Percentiles rank a stretch among this genome's conserved stretches.
Evolutionary conservation across 257 asterid species (phyloP).

Genomic region (Primulina huaijiensis): DNA sequence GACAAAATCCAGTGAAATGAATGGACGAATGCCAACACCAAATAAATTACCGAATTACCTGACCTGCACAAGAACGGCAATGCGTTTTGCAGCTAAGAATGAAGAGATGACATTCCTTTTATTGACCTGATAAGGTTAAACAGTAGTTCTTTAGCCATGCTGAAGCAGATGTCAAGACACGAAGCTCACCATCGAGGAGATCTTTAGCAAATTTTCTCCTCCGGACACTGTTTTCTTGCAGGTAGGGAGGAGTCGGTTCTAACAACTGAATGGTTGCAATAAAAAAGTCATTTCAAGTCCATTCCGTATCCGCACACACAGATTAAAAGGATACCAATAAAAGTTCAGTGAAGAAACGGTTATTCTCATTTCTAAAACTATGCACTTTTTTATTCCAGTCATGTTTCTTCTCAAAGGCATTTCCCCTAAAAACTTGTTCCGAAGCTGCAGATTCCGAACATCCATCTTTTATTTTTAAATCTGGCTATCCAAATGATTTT

Average conservation of each 20-base stretch:
- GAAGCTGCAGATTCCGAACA: background rate
- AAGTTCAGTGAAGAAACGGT: background rate
- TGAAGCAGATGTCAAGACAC: conserved; percentile 69
- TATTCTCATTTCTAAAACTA: background rate
- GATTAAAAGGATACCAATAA: background rate
- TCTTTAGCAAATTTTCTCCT: conserved; percentile 62
- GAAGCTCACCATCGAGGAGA: conserved; percentile 67
- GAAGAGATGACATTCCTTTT: conserved; percentile 11
- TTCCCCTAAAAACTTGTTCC: background rate
- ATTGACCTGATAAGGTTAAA: conserved; percentile 24
- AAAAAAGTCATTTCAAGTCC: background rate
- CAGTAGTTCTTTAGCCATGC: conserved; percentile 69
- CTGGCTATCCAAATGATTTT: background rate
- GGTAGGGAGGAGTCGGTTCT: conserved; percentile 19
- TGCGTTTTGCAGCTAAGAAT: background rate
- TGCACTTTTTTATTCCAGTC: background rate
- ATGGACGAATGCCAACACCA: background rate
- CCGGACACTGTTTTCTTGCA: conserved; percentile 27
- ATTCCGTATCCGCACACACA: background rate
- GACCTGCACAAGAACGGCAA: background rate
- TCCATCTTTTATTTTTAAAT: background rate
- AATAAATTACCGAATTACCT: background rate
- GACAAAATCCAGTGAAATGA: background rate
- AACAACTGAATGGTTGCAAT: conserved; percentile 27
- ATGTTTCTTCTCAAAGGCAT: background rate